Conservation (phyloP, 2,329 filamentous ascomycete genomes). For the Pseudogymnoascus pannorum region DNA sequence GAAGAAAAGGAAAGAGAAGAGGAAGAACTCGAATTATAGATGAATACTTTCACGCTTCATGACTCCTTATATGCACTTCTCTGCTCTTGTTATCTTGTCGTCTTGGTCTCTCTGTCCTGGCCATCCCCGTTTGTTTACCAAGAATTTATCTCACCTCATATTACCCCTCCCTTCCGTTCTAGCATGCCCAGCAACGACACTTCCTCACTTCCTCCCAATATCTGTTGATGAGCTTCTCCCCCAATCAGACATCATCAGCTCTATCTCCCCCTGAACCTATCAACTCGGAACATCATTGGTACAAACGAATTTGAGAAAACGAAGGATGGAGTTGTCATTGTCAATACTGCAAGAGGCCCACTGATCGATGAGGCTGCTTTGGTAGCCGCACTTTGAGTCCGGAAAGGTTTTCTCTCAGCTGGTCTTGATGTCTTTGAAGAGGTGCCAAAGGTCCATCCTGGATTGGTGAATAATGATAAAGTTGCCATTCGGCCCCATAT, state of each 20-base stretch:
- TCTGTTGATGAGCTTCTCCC: slow-evolving; percentile 63
- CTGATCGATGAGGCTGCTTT: slow-evolving; percentile 73
- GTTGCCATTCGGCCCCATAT: slow-evolving; percentile 75
- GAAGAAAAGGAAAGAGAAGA: neutral
- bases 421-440: slow-evolving; percentile 77
- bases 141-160: no score
- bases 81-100: no score
- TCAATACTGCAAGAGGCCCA: slow-evolving; percentile 74
- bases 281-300: slow-evolving; percentile 67
- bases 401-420: slow-evolving; percentile 59
- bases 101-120: neutral
- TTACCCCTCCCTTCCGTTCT: no score
- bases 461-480: slow-evolving; percentile 61
- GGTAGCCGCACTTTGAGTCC: slow-evolving; percentile 59
- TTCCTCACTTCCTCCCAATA: no score
- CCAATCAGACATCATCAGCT: slow-evolving; percentile 67
- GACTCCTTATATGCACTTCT: neutral
- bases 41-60: neutral
- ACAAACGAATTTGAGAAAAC: slow-evolving; percentile 61
- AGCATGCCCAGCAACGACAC: no score
- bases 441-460: slow-evolving; percentile 67
- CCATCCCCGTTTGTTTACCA: no score
- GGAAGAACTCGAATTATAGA: neutral
- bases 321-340: slow-evolving; percentile 68
- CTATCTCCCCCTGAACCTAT: slow-evolving; percentile 66